Evolutionary conservation across 1,139 yeast species (phyloP), one percentile per base, ranked within the genome.

Genomic region (Arxiozyma slooffiae): DNA sequence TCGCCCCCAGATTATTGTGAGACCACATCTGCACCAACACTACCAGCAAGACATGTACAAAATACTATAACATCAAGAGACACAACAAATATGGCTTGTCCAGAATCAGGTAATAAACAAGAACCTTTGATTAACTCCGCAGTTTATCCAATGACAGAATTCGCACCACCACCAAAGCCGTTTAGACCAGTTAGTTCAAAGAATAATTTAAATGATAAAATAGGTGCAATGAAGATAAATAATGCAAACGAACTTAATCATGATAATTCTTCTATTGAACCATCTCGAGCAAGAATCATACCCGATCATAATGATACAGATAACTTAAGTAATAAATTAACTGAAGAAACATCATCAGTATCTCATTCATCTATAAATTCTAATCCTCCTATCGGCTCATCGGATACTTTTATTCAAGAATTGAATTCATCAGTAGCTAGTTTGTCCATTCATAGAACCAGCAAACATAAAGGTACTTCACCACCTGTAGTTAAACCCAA

Each of bases 161-260:
- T 57, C 22, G 58, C 57, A 20, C 59, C 61, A 23, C 62, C 64
- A n/a, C 59, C 64, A 37, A 52, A 54, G 24, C 56, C 56, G 40
- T 50, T 41, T 41, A 53, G 45, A 39, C 49, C 30, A 40, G 18
- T 2, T 16, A n/a, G 8, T n/a, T 40, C 20, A 23, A 40, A 16
- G 9, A 23, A 22, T 7, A 3, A 14, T 23, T 4, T 11, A 23
- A 20, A 40, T 5, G 30, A 40, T 23, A 23, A 23, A 30, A 2
- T 6, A 30, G 6, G 3, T 30, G 36, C 11, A 11, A 9, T 30
- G 7, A 16, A 30, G 16, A 6, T 14, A 30, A 16, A 30, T 30
- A n/a, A 11, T 4, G n/a, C 11, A 11, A 9, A 2, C 14, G 36
- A 5, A 7, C 4, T 4, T 11, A 16, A 11, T 30, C n/a, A 30